Evolutionary conservation across 208 protist species (phyloP).

Genomic region (Trypanosoma theileri): DNA sequence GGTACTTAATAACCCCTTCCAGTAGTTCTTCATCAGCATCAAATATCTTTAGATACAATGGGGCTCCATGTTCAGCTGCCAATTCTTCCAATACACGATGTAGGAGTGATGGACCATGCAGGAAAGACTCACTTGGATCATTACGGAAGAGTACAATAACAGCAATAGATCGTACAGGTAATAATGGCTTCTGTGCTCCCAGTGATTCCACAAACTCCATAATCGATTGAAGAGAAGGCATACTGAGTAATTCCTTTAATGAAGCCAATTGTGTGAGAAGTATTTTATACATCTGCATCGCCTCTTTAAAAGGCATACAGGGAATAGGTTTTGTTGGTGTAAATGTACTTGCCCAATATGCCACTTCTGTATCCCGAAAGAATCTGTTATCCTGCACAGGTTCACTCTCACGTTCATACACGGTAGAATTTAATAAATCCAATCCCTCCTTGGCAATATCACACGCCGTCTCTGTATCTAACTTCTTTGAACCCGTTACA

Average conservation of each 20-base stretch:
- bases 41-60: conserved; percentile 72
- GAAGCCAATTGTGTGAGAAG: conserved; percentile 67
- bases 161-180: conserved; percentile 64
- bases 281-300: conserved; percentile 45
- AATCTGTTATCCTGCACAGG: conserved; percentile 47
- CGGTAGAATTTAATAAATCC: conserved; percentile 38
- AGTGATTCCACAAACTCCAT: conserved; percentile 70
- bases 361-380: conserved; percentile 52
- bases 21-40: conserved; percentile 66
- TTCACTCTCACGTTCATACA: conserved; percentile 47
- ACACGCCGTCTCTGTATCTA: conserved; percentile 56
- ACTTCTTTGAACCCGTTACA: conserved; percentile 40
- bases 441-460: conserved; percentile 47
- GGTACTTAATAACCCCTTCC: conserved; percentile 76
- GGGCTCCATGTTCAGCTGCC: conserved; percentile 59
- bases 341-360: conserved; percentile 71
- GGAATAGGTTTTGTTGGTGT: conserved; percentile 57
- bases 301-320: conserved; percentile 43
- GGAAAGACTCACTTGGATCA: conserved; percentile 74
- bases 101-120: conserved; percentile 61
- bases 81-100: conserved; percentile 61
- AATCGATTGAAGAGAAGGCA: conserved; percentile 52
- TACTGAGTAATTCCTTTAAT: conserved; percentile 43
- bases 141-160: conserved; percentile 65
- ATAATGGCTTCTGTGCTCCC: conserved; percentile 64